These are phyloP conservation scores for Chrysanthemum seticuspe DNA, from an alignment of 129 eudicot species.

Conservation along the genomic window DNA sequence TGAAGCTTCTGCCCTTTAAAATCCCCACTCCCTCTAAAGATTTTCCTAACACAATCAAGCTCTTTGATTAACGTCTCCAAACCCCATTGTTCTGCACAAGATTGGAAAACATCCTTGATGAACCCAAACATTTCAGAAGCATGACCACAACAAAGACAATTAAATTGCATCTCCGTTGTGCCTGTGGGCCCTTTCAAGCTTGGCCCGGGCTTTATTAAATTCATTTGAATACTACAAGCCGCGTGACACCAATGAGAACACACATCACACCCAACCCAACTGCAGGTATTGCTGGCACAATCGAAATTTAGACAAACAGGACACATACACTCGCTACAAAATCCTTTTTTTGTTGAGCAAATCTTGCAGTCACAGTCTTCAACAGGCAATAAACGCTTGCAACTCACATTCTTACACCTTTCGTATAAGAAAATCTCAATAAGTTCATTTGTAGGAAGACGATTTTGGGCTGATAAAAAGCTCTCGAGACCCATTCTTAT, in stretches of 20 bases:
- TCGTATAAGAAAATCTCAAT: conserved; percentile 69
- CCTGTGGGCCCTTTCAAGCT: conserved; percentile 62
- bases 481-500: conserved; percentile 60
- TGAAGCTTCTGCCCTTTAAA: conserved; percentile 72
- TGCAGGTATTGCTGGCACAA: conserved; percentile 81
- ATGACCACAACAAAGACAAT: conserved; percentile 86
- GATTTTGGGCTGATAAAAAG: conserved; percentile 46
- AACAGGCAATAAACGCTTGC: conserved; percentile 69
- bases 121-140: conserved; percentile 94
- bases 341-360: conserved; percentile 80
- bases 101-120: conserved; percentile 68
- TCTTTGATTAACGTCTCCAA: conserved; percentile 59
- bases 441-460: conserved; percentile 47
- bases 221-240: conserved; percentile 63
- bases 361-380: conserved; percentile 96
- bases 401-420: conserved; percentile 71
- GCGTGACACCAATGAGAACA: conserved; percentile 96
- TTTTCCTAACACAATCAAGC: conserved; percentile 76
- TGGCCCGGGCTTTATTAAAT: conserved; percentile 74
- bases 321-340: conserved; percentile 93
- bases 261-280: conserved; percentile 98
- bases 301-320: conserved; percentile 84
- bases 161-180: conserved; percentile 77
- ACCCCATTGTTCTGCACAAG: conserved; percentile 78
- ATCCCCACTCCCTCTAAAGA: conserved; percentile 70